Base-by-base conservation (phyloP, 352 stramenopile species). In the Pythium coloratum region DNA sequence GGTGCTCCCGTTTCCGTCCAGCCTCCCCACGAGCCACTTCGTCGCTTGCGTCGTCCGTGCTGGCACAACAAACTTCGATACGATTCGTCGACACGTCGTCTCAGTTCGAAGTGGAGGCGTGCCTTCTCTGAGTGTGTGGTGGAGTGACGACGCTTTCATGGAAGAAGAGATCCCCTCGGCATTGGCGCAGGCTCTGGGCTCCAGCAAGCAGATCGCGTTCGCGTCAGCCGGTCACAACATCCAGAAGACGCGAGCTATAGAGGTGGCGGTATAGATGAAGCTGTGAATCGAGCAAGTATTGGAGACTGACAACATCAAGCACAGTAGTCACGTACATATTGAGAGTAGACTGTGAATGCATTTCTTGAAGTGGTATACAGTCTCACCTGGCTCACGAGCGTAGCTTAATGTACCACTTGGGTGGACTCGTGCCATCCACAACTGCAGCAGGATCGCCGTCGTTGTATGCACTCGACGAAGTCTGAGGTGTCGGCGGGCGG, bases 401-500 rank as follows among this genome's bases (percentile, higher is more conserved):
- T 47, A 93, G 67, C 60, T 90, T 88, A 33, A 76, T 78, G 67
- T 91, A 91, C 82, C 84, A 91, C 47, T 73, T 88, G 30, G 82
- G 81, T 12, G 73, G 62, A 2, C 76, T 51, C 4, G 40, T 50
- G 2, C 7, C 51, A 20, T 53, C 16, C 9, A 28, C 26, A 28
- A 38, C 8, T 20, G 14, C 58, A 8, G 58, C 61, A 6, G 68
- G 66, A 33, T 54, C 26, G 55, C 49, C 56, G 5, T 55, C 47
- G 9, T 33, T 47, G 6, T 12, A 60, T 4, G 33, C 4, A 62
- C 7, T 56, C 55, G 3, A 66, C 14, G 16, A 8, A 0, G 58
- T 46, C 26, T 73, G 42, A 9, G 66, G 61, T 0, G 68, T 75
- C n/a, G 78, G 82, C 26, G 80, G 70, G 24, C 74, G 66, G 6